Evolutionary conservation across 2,329 filamentous ascomycete genomes (phyloP), one percentile per base, ranked within the genome.

Genomic region (Colletotrichum musae): DNA sequence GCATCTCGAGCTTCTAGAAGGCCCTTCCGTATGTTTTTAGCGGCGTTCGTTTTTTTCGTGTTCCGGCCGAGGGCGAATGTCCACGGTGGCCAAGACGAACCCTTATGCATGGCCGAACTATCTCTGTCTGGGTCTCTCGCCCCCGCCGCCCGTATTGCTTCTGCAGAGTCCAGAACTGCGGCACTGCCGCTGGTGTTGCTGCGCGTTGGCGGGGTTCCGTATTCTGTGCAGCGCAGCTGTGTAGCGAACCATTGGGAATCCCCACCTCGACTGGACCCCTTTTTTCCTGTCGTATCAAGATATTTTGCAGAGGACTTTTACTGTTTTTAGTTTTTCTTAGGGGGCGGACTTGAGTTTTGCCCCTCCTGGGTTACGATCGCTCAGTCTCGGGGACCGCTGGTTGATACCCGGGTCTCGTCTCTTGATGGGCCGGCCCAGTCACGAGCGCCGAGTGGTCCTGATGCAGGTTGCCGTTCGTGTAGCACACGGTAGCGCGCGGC

Each of bases 391-490:
- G 47, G 58, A 52, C 58, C 47, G 58, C 47, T 32, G 47, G 32
- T 51, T 32, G 47, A 57, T 13, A 51, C 47, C 47, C 41, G 10
- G 4, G 6, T 43, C 13, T 43, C 9, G 32, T 36, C 32, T 36
- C 32, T 36, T 2, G 32, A 36, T 36, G 32, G 7, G 32, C 32
- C 41, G 41, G 15, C 6, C 41, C 41, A 43, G 41, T 43, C 41
- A 43, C 41, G 41, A 43, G 45, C 36, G 26, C 6, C 6, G 32
- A 36, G 32, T 36, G 32, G 32, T 36, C 50, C 32, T 59, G n/a
- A 28, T 60, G 58, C 58, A 41, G 32, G 18, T 60, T 26, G 58
- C 28, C 58, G 57, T 50, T 59, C 57, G 57, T 51, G 57, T 59
- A 24, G 45, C 32, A 36, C 43, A 48, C n/a, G 13, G 18, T 51